Evolutionary conservation across 768 basidiomycete species (phyloP).

Genomic region (Kwoniella sp.): DNA sequence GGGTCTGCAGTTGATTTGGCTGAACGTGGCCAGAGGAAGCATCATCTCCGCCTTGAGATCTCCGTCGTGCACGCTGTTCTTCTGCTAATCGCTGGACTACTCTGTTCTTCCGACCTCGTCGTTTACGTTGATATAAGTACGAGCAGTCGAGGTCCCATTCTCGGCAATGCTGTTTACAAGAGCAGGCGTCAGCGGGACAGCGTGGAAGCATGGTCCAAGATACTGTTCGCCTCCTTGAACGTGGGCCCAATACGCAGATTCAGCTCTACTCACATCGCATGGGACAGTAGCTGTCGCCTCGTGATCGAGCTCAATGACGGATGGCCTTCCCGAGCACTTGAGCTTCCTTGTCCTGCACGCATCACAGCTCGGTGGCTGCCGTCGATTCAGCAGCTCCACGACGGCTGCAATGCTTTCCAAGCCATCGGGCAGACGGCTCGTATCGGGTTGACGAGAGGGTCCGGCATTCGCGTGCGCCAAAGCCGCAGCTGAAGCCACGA

Average conservation of each 20-base stretch:
- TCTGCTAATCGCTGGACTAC: slow-evolving; percentile 35
- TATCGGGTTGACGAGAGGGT: neutral
- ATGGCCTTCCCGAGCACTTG: slow-evolving; percentile 37
- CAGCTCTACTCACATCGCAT: slow-evolving; percentile 32
- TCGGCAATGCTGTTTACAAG: slow-evolving; percentile 29
- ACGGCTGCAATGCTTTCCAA: slow-evolving; percentile 4
- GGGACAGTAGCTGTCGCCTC: slow-evolving; percentile 27
- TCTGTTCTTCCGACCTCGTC: slow-evolving; percentile 33
- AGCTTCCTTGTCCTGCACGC: slow-evolving; percentile 39
- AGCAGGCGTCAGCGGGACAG: no score
- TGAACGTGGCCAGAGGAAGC: neutral
- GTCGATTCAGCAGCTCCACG: slow-evolving; percentile 18
- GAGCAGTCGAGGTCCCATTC: slow-evolving; percentile 39
- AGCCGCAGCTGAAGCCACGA: slow-evolving; percentile 6
- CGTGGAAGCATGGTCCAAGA: no score
- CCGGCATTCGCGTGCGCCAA: slow-evolving; percentile 1
- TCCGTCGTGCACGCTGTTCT: slow-evolving; percentile 25
- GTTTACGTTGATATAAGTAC: slow-evolving; percentile 36
- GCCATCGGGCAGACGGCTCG: neutral
- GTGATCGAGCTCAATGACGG: slow-evolving; percentile 24
- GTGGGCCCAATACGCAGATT: neutral
- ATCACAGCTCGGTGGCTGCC: slow-evolving; percentile 39
- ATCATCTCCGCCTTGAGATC: slow-evolving; percentile 17
- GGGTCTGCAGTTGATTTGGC: neutral
- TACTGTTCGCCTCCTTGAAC: neutral